A percentile compares a stretch with the other conserved stretches of the same genome.
phyloP scores from a whole-genome alignment of 2,329 filamentous ascomycete genomes.

The Arthrobotrys megalospora region DNA sequence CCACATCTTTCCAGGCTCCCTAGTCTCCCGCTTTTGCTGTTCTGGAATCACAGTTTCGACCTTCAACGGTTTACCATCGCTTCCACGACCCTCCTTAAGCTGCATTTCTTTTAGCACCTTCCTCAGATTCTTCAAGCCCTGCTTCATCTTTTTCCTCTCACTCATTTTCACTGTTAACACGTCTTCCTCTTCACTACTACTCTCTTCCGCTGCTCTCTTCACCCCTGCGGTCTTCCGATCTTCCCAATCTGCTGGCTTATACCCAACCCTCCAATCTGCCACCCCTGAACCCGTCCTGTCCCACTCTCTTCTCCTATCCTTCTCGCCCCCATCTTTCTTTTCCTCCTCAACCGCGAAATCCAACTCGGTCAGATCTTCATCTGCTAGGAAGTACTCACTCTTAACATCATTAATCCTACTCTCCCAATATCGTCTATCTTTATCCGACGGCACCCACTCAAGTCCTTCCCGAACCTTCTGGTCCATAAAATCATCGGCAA shows the following conservation, averaged over 20 bases:
- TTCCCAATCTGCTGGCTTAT: conserved; percentile 1
- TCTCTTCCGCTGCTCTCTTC: neutral
- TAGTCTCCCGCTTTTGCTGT: neutral
- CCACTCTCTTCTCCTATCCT: neutral
- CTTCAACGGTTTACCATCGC: neutral
- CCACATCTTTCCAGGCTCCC: neutral
- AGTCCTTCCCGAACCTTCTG: neutral
- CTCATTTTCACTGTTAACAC: neutral
- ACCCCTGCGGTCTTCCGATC: neutral
- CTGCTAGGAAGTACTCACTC: conserved; percentile 17
- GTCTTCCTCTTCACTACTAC: conserved; percentile 2
- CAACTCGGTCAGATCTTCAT: neutral
- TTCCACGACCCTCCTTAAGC: neutral
- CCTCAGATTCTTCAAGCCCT: conserved; percentile 4
- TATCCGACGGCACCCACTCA: conserved; percentile 28
- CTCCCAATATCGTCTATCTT: conserved; percentile 7
- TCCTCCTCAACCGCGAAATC: conserved; percentile 12
- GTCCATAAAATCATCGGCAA: neutral
- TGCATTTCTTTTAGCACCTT: conserved; percentile 13
- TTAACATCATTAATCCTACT: conserved; percentile 7
- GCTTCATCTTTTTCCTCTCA: conserved; percentile 3
- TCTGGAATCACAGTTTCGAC: neutral
- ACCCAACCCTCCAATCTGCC: neutral
- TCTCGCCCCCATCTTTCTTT: neutral
- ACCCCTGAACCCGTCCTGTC: neutral